phyloP scores from a whole-genome alignment of 345 rosid genomes.

The Geranium rotundifolium region DNA sequence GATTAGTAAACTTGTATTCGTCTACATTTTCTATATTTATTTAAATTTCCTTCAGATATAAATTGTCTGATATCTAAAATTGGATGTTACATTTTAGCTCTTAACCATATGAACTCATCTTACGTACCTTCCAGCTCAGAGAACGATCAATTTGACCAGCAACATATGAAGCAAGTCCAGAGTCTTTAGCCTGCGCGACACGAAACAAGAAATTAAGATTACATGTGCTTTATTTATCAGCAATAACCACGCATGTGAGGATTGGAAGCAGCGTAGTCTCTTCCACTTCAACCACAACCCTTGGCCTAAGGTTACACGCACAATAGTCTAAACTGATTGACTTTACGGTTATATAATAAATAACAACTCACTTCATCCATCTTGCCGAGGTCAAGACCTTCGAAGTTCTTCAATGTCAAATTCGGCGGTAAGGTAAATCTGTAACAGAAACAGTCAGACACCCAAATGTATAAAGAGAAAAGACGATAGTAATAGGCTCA shows the following conservation, averaged over 20 bases:
- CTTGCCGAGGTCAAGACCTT: conserved; percentile 74
- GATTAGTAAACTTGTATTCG: background rate
- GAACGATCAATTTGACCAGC: conserved; percentile 73
- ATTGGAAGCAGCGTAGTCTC: no score
- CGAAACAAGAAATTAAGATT: background rate
- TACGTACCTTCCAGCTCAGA: conserved; percentile 80
- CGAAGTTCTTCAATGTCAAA: conserved; percentile 79
- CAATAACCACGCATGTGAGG: no score
- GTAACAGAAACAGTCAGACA: conserved; percentile 6
- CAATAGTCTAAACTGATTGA: background rate
- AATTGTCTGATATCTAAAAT: no score
- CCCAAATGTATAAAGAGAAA: background rate
- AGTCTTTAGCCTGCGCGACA: conserved; percentile 51
- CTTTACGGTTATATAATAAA: background rate
- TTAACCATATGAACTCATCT: background rate
- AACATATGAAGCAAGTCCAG: conserved; percentile 87
- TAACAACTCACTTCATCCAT: conserved; percentile 45
- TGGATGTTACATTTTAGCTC: no score
- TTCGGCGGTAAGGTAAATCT: conserved; percentile 67
- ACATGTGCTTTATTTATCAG: no score
- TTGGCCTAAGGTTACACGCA: no score
- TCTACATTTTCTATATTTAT: background rate
- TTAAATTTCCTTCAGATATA: background rate
- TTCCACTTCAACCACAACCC: no score
- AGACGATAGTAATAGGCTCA: background rate